Conservation (phyloP, 495 filamentous ascomycete species). For the Hyaloscypha hepaticicola region DNA sequence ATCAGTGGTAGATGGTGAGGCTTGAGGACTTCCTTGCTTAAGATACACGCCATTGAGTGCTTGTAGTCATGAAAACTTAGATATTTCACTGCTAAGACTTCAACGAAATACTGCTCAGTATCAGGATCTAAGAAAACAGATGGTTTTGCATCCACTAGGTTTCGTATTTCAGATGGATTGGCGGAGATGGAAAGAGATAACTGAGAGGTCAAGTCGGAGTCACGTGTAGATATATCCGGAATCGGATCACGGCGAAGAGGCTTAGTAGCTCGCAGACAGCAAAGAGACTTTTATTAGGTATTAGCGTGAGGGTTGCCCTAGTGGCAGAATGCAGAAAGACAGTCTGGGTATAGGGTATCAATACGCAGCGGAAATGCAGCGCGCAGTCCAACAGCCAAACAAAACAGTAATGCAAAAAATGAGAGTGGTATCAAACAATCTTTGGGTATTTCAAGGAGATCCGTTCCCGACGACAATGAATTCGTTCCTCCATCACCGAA, state of each 20-base stretch:
- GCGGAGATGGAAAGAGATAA: no score
- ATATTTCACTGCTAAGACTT: no score
- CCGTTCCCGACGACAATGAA: conserved; percentile 34
- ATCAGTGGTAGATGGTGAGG: no score
- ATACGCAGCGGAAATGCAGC: conserved; percentile 27
- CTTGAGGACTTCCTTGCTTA: no score
- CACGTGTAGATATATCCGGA: no score
- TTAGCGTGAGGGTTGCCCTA: conserved; percentile 35
- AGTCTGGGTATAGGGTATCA: conserved; percentile 40
- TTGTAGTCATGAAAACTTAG: no score
- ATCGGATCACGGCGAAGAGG: not conserved
- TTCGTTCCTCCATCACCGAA: conserved; percentile 27
- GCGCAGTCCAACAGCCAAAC: conserved; percentile 20
- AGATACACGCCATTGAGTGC: no score
- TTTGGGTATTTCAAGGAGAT: conserved; percentile 37
- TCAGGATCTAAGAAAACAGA: no score
- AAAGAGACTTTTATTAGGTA: conserved; percentile 35
- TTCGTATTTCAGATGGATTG: no score
- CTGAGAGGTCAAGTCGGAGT: no score
- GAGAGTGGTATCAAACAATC: conserved; percentile 37
- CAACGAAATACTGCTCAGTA: no score
- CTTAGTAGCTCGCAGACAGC: conserved; percentile 18
- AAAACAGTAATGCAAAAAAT: conserved; percentile 33
- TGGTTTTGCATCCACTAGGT: no score
- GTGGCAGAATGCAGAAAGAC: conserved; percentile 35